These are phyloP conservation scores for Stipa capillata DNA, from an alignment of 176 grass and related monocot genomes.

Conservation along the genomic window DNA sequence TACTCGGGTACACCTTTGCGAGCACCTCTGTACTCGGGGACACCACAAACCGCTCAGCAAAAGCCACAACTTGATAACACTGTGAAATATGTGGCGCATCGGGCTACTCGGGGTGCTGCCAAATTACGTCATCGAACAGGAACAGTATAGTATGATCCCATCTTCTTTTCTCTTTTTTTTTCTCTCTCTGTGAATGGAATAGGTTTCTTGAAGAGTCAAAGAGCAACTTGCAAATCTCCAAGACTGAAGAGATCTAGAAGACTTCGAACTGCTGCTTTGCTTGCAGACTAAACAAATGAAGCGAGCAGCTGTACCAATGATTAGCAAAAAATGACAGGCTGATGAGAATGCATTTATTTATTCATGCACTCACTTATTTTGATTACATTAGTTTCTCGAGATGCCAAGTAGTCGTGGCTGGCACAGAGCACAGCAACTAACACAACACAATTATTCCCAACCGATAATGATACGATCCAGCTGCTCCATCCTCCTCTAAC, in stretches of 20 bases:
- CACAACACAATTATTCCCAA: not conserved
- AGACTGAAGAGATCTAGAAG: not conserved
- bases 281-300: not conserved
- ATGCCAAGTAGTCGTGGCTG: not conserved
- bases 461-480: not conserved
- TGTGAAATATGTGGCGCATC: no score
- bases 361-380: not conserved
- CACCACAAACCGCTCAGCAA: no score
- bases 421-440: not conserved
- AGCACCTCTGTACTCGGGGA: no score
- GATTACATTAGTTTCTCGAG: not conserved
- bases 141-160: not conserved
- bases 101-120: no score
- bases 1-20: no score
- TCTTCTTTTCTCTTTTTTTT: not conserved
- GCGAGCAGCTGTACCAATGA: not conserved
- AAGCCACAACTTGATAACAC: no score
- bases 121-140: no score
- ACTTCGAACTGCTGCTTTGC: not conserved
- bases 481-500: not conserved
- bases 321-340: not conserved
- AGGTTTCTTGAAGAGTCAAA: not conserved
- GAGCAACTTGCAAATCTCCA: not conserved
- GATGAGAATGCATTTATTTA: slow-evolving; percentile 2
- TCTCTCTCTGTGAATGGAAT: not conserved